Evolutionary conservation across 495 filamentous ascomycete species (phyloP), one percentile per base, ranked within the genome.

Genomic region (Penicillium waksmanii): DNA sequence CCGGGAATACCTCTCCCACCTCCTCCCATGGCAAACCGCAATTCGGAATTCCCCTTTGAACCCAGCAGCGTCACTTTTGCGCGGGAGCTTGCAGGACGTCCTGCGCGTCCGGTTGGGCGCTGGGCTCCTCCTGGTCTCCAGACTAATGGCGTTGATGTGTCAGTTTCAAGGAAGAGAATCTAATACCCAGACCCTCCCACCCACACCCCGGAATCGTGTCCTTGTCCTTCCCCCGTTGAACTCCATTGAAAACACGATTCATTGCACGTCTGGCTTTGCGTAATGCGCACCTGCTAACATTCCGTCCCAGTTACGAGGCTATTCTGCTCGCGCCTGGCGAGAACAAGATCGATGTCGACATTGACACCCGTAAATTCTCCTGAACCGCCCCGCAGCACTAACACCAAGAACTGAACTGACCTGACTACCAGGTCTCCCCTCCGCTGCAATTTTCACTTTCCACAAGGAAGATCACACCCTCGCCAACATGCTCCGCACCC

Each of bases 381-480:
- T 3, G 23, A 23, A 23, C 23, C 23, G 3, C 23, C 23, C 23
- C 23, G 23, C 23, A 23, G 23, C 23, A 2, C 23, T 23, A 23
- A 3, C 4, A 23, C 23, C 23, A n/a, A 3, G 19, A 56, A 51
- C 55, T 72, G 19, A 56, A 51, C 55, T 72, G 33, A 71, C 42
- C 25, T 18, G 40, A 46, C 49, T 38, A 40, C 13, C 53, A 96
- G 93, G 93, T 60, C 89, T 83, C 80, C 93, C 65, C 84, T 96
- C 79, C 81, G 85, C 64, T 44, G 88, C 92, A 17, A 89, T 96
- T 70, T 98, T 99, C 79, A 89, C 87, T 53, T 89, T 99, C 77
- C 87, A 91, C 72, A 97, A 96, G 74, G 96, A 99, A 70, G 96
- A 99, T 70, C 95, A 98, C 75, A 98, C 96, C 1, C 83, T 99